Percentiles rank a stretch among this genome's conserved stretches.
Evolutionary conservation across 1,284 basidiomycete species (phyloP).

Genomic region (Tausonia pullulans): DNA sequence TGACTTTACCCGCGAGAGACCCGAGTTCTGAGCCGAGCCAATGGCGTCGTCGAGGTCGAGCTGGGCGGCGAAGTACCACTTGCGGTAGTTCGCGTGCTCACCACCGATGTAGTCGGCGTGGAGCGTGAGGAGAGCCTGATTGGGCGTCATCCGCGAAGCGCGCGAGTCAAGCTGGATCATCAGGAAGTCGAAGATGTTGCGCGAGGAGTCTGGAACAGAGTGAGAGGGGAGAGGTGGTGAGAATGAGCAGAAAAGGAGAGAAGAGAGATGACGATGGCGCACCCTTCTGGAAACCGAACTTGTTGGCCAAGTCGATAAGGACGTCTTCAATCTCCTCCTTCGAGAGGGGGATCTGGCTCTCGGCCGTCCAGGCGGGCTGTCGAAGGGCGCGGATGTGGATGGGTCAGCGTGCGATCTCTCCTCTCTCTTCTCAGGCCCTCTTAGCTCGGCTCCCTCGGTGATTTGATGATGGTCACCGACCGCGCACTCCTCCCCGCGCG

Average conservation of each 20-base stretch:
- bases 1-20: slow-evolving; percentile 68
- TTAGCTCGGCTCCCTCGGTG: slow-evolving; percentile 5
- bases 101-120: slow-evolving; percentile 99
- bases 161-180: slow-evolving; percentile 97
- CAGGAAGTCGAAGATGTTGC: slow-evolving; percentile 80
- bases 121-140: slow-evolving; percentile 84
- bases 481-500: too few relatives aligned
- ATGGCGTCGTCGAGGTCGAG: slow-evolving; percentile 97
- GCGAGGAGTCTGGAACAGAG: slow-evolving; percentile 40
- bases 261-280: slow-evolving; percentile 27
- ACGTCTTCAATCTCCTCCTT: slow-evolving; percentile 99
- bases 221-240: slow-evolving; percentile 2
- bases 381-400: slow-evolving; percentile 19
- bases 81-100: slow-evolving; percentile 90
- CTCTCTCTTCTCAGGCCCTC: slow-evolving; percentile 28
- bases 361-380: slow-evolving; percentile 83
- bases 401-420: slow-evolving; percentile 47
- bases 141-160: slow-evolving; percentile 93
- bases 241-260: not conserved
- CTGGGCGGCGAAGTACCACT: slow-evolving; percentile 99
- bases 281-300: slow-evolving; percentile 99
- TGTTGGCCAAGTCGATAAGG: slow-evolving; percentile 93
- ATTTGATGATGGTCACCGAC: too few relatives aligned
- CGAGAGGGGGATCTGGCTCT: slow-evolving; percentile 85
- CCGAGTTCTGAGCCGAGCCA: slow-evolving; percentile 83